These are phyloP conservation scores for Glycine soja DNA, from an alignment of 306 rosid species.

Conservation along the genomic window DNA sequence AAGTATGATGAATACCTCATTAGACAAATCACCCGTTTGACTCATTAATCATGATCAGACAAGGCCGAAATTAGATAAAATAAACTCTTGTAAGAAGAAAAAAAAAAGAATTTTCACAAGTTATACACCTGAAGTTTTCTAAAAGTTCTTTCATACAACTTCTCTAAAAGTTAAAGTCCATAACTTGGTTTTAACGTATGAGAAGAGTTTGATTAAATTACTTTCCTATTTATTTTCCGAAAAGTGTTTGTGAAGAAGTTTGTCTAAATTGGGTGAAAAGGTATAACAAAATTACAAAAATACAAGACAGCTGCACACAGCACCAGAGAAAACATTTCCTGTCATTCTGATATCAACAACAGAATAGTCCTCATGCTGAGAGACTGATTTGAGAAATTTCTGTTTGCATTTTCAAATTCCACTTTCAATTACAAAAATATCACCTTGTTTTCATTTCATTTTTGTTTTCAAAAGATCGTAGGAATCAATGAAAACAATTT, in stretches of 20 bases:
- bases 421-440: neutral
- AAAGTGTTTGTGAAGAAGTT: neutral
- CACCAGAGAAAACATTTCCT: slow-evolving; percentile 14
- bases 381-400: neutral
- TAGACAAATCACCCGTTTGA: slow-evolving; percentile 16
- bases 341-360: neutral
- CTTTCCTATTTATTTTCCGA: neutral
- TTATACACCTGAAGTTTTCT: neutral
- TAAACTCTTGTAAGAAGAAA: neutral
- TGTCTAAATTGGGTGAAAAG: neutral
- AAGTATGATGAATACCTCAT: slow-evolving; percentile 13
- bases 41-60: slow-evolving; percentile 2
- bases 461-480: neutral
- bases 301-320: neutral
- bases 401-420: neutral
- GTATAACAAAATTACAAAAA: neutral
- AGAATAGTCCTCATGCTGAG: neutral
- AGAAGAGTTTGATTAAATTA: neutral
- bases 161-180: too few species aligned
- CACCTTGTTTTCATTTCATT: neutral
- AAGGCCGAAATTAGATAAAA: neutral
- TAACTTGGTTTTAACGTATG: neutral
- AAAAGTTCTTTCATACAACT: neutral
- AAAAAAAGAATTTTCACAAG: too few species aligned
- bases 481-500: neutral